These are phyloP conservation scores for Wickerhamomyces hampshirensis DNA, from an alignment of 805 yeast genomes.

Conservation along the genomic window DNA sequence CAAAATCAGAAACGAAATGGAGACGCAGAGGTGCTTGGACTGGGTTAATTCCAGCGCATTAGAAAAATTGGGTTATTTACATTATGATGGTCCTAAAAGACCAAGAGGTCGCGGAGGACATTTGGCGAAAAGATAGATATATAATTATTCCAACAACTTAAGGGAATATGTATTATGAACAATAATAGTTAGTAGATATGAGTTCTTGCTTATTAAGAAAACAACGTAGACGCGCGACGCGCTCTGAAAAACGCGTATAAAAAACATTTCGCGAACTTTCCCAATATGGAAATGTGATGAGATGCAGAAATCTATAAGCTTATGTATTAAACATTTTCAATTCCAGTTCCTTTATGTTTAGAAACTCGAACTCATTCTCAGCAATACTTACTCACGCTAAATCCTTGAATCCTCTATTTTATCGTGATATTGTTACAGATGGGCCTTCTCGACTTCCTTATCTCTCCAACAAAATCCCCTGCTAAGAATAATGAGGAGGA, in stretches of 20 bases:
- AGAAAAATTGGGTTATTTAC: slow-evolving; percentile 44
- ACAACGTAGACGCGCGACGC: no score
- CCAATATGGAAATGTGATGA: neutral
- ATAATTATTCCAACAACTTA: no score
- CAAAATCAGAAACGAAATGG: slow-evolving; percentile 34
- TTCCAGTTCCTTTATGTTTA: no score
- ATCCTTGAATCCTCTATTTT: neutral
- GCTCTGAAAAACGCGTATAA: no score
- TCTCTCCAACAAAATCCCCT: no score
- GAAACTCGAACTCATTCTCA: no score
- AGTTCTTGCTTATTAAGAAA: no score
- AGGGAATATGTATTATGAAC: neutral
- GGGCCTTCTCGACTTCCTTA: neutral
- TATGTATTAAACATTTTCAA: no score
- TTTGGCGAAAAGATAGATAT: neutral
- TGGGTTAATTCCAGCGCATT: slow-evolving; percentile 62
- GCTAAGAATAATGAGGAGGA: neutral
- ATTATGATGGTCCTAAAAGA: slow-evolving; percentile 45
- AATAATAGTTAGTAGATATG: neutral
- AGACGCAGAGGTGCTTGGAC: slow-evolving; percentile 42
- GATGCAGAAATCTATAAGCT: neutral
- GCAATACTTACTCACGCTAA: no score
- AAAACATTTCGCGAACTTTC: neutral
- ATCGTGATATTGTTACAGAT: neutral
- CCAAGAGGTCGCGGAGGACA: slow-evolving; percentile 8